Conservation (phyloP, 306 rosid species). For the Pyrus bretschneideri region DNA sequence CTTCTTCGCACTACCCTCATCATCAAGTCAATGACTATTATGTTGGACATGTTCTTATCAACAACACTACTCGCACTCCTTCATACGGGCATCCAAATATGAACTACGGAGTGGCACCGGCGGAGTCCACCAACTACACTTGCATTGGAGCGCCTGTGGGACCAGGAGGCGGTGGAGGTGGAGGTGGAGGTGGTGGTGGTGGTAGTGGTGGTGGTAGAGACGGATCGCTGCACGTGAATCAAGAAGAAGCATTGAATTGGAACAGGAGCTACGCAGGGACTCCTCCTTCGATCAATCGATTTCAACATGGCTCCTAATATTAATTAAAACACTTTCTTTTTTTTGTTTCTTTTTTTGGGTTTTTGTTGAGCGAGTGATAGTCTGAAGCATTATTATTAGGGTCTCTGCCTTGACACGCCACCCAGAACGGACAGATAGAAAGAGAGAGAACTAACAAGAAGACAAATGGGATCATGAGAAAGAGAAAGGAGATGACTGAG, state of each 20-base stretch:
- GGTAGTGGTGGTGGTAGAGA: constrained; percentile 27
- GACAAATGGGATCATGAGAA: constrained; percentile 63
- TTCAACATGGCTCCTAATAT: constrained; percentile 70
- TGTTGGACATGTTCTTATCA: constrained; percentile 58
- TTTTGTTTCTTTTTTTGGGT: background rate
- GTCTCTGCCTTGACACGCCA: constrained; percentile 34
- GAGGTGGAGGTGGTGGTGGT: background rate
- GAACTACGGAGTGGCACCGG: constrained; percentile 18
- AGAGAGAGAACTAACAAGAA: constrained; percentile 49
- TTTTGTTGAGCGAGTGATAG: constrained; percentile 9
- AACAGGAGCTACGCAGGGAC: constrained; percentile 34
- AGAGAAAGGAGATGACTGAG: constrained; percentile 18
- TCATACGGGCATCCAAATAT: constrained; percentile 20
- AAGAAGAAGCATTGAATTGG: constrained; percentile 43
- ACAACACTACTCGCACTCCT: background rate
- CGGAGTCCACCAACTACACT: constrained; percentile 37
- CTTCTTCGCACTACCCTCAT: constrained; percentile 35
- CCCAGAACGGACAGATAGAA: constrained; percentile 17
- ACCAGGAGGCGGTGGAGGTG: constrained; percentile 19
- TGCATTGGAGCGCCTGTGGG: constrained; percentile 94
- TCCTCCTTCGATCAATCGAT: constrained; percentile 70
- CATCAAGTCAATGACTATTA: constrained; percentile 49
- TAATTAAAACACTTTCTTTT: background rate
- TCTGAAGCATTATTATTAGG: constrained; percentile 19
- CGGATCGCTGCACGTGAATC: constrained; percentile 28